Conservation (phyloP, 345 rosid species). For the Sonneratia caseolaris region DNA sequence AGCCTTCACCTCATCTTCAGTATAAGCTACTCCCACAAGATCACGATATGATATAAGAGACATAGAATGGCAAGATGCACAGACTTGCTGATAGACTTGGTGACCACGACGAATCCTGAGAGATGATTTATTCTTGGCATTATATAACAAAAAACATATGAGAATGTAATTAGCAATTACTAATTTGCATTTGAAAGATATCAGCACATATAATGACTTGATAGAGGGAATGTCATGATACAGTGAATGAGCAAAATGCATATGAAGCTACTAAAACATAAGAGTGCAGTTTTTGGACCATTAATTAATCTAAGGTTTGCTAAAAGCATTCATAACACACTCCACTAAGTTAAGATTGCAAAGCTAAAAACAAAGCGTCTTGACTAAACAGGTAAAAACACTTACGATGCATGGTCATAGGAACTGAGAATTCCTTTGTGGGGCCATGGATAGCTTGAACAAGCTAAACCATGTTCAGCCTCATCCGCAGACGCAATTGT, state of each 20-base stretch:
- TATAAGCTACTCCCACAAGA: slow-evolving; percentile 94
- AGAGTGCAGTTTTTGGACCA: too few species aligned
- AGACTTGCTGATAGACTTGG: slow-evolving; percentile 93
- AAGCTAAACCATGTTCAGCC: slow-evolving; percentile 89
- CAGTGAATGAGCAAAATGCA: not conserved
- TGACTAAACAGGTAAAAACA: slow-evolving; percentile 9
- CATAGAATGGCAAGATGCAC: slow-evolving; percentile 99
- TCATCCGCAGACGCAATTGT: slow-evolving; percentile 89
- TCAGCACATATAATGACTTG: not conserved
- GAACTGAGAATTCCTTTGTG: slow-evolving; percentile 95
- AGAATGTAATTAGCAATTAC: not conserved
- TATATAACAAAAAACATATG: slow-evolving; percentile 3
- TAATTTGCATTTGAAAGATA: not conserved
- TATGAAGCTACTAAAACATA: not conserved
- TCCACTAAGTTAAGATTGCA: not conserved
- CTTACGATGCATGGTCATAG: slow-evolving; percentile 99
- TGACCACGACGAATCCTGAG: slow-evolving; percentile 97
- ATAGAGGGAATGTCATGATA: not conserved
- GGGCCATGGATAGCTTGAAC: slow-evolving; percentile 97
- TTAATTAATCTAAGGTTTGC: too few species aligned
- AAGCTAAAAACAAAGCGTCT: not conserved
- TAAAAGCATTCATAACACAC: not conserved
- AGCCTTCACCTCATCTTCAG: slow-evolving; percentile 95
- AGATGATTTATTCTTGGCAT: not conserved
- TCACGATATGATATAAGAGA: slow-evolving; percentile 88